Conservation (phyloP, 1,284 basidiomycete genomes). For the Vanrija humicola region DNA sequence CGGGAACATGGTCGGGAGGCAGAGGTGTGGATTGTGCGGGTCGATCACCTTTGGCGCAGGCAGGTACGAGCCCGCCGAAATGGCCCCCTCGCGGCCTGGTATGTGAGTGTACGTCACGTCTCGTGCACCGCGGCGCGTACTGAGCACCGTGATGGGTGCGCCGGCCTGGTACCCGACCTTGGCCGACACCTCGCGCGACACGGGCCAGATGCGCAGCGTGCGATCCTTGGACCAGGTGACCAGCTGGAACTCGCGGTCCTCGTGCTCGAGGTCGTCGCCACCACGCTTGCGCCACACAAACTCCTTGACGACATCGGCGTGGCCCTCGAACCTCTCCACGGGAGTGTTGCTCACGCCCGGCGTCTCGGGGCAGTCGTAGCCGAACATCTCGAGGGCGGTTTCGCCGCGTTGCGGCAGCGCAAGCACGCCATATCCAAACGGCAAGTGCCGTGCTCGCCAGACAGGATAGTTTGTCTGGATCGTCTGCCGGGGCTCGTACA, state of each 20-base stretch:
- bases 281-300: slow-evolving; percentile 85
- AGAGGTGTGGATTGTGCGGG: neutral
- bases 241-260: slow-evolving; percentile 77
- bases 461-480: slow-evolving; percentile 83
- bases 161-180: slow-evolving; percentile 53
- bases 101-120: slow-evolving; percentile 43
- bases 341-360: slow-evolving; percentile 14
- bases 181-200: slow-evolving; percentile 59
- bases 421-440: slow-evolving; percentile 86
- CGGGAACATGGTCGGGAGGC: neutral
- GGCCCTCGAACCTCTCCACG: slow-evolving; percentile 78
- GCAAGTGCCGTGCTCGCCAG: slow-evolving; percentile 87
- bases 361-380: slow-evolving; percentile 25
- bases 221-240: slow-evolving; percentile 97
- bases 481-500: slow-evolving; percentile 31
- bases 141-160: slow-evolving; percentile 52
- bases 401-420: slow-evolving; percentile 87
- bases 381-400: slow-evolving; percentile 80
- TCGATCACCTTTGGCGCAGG: too few species aligned
- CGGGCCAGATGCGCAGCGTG: slow-evolving; percentile 86
- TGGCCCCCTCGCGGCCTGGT: neutral
- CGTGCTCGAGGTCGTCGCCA: slow-evolving; percentile 51
- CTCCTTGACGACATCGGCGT: slow-evolving; percentile 92
- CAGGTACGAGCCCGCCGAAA: too few species aligned
- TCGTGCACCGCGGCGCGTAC: slow-evolving; percentile 50